Evolutionary conservation across 805 yeast genomes (phyloP).

Genomic region (Sugiyamaella mastotermitis): DNA sequence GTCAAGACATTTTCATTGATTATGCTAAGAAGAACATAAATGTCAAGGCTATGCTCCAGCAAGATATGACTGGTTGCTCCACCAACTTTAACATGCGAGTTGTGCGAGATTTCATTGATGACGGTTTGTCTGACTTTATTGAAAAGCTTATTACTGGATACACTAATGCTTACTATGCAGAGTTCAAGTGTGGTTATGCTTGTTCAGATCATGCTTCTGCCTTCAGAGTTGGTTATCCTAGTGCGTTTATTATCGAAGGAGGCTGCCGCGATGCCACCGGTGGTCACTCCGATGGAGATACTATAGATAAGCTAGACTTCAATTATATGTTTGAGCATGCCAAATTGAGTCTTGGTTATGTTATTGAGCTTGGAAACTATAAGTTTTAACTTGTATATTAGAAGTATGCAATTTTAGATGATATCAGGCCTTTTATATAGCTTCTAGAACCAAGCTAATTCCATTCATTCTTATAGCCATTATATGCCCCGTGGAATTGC

Average conservation of each 20-base stretch:
- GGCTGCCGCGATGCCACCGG: conserved; percentile 58
- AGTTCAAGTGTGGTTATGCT: conserved; percentile 82
- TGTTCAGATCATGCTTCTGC: conserved; percentile 94
- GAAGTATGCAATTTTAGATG: no score
- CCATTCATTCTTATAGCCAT: no score
- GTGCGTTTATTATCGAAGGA: conserved; percentile 76
- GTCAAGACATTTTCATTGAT: conserved; percentile 63
- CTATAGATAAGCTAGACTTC: conserved; percentile 72
- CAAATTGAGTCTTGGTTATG: conserved; percentile 67
- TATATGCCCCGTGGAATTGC: no score
- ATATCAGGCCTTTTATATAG: no score
- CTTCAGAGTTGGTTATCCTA: conserved; percentile 73
- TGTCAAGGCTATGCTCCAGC: conserved; percentile 83
- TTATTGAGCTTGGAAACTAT: conserved; percentile 57
- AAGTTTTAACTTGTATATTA: conserved; percentile 23
- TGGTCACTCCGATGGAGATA: conserved; percentile 75
- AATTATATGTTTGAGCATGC: conserved; percentile 77
- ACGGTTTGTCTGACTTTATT: conserved; percentile 51
- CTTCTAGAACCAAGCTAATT: no score
- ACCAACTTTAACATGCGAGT: conserved; percentile 60
- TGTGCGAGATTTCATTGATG: conserved; percentile 61
- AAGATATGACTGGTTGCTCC: conserved; percentile 88
- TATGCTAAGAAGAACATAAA: conserved; percentile 41
- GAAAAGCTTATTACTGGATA: conserved; percentile 56
- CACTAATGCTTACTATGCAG: conserved; percentile 61